Base-by-base conservation (phyloP, 192 early-diverging fungal species). In the Coemansia aciculifera region DNA sequence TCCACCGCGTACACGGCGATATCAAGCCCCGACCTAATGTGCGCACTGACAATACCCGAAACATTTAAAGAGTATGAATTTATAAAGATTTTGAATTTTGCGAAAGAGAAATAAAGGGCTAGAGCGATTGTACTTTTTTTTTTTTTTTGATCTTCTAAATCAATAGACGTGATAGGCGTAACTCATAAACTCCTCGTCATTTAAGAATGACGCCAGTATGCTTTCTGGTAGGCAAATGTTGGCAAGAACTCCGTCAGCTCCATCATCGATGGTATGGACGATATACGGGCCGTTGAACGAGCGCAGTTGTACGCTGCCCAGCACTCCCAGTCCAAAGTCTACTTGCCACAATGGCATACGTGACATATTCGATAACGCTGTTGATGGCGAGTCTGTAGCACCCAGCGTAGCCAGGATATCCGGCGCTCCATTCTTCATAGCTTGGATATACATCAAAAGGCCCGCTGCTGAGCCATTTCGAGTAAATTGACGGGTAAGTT, bases 351-450 rank as follows among this genome's bases (percentile, higher is more conserved):
- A 6, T 2, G 24, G 24, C 23, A 70, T 43, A 6, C 57, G 56
- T 1, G 62, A 13, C 63, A 78, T 73, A 54, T 73, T 78, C 3
- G 76, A 73, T 27, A 73, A 67, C 37, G 67, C 36, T 15, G 73
- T 23, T 9, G 38, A 43, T n/a, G 76, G 76, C 12, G 76, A 38
- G 29, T 73, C 76, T 8, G 66, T 46, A 11, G 19, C 11, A 7
- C 59, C 63, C 39, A 78, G 21, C 2, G 7, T 8, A 0, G 23
- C 29, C 12, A 59, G 7, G 23, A 66, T 38, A 57, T 78, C 71
- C 3, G 70, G 57, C 12, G 27, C 57, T 2, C 64, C 60, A 0
- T 19, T 36, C 3, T 15, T 23, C 11, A 49, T 40, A 1, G 27
- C 29, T 1, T 68, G 44, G 15, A 37, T 40, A 31, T 59, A 57